These are phyloP conservation scores for Plasmodium coatneyi DNA, from an alignment of 169 alveolate genomes.

Conservation along the genomic window DNA sequence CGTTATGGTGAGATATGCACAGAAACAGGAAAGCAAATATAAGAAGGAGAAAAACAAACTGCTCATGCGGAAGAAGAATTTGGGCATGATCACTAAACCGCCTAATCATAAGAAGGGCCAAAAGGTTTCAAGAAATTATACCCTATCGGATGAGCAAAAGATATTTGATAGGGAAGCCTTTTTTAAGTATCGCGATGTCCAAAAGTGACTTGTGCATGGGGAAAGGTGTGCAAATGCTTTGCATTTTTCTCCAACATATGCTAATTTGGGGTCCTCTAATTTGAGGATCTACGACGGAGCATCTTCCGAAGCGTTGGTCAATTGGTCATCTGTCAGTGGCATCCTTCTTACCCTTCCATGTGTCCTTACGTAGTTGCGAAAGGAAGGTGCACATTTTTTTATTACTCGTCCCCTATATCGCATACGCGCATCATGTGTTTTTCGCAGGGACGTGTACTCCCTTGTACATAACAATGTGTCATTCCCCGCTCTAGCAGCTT, in stretches of 20 bases:
- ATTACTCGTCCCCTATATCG: not conserved
- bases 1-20: conserved; percentile 58
- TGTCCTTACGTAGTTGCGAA: not conserved
- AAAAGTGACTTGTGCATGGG: conserved; percentile 19
- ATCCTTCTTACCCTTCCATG: not conserved
- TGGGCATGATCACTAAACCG: conserved; percentile 75
- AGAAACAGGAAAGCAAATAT: conserved; percentile 68
- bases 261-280: not conserved
- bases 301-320: not conserved
- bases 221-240: not conserved
- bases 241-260: not conserved
- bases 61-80: conserved; percentile 33
- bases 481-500: not conserved
- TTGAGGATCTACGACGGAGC: not conserved
- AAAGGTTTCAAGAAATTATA: conserved; percentile 45
- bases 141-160: conserved; percentile 73
- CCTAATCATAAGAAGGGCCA: conserved; percentile 34
- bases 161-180: conserved; percentile 76
- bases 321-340: not conserved
- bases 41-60: conserved; percentile 56
- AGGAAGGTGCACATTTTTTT: not conserved
- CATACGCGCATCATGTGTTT: not conserved
- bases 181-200: conserved; percentile 67
- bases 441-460: not conserved
- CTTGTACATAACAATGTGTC: not conserved